Conservation (phyloP, 1,139 yeast species). For the Candida glucosophila region DNA sequence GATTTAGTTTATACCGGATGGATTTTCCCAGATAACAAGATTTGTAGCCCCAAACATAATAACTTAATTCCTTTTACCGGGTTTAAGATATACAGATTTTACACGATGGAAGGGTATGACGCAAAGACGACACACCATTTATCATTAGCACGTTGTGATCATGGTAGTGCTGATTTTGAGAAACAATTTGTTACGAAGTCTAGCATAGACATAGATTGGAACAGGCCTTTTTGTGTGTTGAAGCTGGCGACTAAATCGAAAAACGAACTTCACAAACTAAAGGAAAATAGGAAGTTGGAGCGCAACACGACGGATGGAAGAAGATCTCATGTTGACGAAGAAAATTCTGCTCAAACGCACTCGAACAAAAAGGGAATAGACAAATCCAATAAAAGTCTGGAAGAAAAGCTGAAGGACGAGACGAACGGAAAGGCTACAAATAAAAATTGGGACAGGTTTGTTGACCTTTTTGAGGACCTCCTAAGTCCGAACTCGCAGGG, state of each 20-base stretch:
- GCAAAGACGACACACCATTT: slow-evolving; percentile 40
- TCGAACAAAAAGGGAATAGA: slow-evolving; percentile 2
- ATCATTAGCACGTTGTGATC: slow-evolving; percentile 44
- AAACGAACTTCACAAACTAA: slow-evolving; percentile 6
- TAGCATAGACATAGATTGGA: slow-evolving; percentile 44
- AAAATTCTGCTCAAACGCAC: neutral
- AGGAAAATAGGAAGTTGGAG: slow-evolving; percentile 1
- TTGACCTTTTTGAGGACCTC: slow-evolving; percentile 14
- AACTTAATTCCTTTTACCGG: slow-evolving; percentile 47
- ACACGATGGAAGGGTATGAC: slow-evolving; percentile 29
- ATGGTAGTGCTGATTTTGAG: slow-evolving; percentile 44
- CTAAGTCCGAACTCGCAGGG: too few species aligned
- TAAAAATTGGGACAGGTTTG: slow-evolving; percentile 10
- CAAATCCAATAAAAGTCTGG: slow-evolving; percentile 10
- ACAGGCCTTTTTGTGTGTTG: slow-evolving; percentile 40
- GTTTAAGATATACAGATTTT: slow-evolving; percentile 46
- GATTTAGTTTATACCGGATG: slow-evolving; percentile 7
- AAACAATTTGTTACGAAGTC: slow-evolving; percentile 25
- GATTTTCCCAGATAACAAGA: slow-evolving; percentile 20
- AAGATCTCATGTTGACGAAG: neutral
- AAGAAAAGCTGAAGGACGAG: slow-evolving; percentile 13
- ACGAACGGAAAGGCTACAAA: slow-evolving; percentile 22
- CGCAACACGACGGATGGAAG: slow-evolving; percentile 2
- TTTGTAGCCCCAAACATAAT: slow-evolving; percentile 26
- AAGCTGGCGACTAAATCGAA: slow-evolving; percentile 16